Percentiles rank a stretch among this genome's conserved stretches.
Evolutionary conservation across 192 early-diverging fungal species (phyloP).

Genomic region (Backusella parvicylindrica): DNA sequence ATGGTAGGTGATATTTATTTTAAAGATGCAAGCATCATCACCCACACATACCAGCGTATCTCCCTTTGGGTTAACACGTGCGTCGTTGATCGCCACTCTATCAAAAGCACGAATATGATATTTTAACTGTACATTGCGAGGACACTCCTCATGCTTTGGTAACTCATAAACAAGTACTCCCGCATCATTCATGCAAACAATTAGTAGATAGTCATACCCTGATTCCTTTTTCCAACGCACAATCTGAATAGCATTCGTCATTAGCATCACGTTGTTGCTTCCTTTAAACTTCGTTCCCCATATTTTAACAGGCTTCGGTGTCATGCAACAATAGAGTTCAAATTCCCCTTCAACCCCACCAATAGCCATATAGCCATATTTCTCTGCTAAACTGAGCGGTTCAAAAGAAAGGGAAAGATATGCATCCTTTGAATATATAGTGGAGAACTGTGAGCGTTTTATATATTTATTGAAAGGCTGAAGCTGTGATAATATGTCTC

Average conservation of each 20-base stretch:
- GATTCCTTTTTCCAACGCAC: slow-evolving; percentile 16
- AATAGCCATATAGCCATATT: slow-evolving; percentile 45
- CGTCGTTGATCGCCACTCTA: slow-evolving; percentile 40
- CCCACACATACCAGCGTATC: slow-evolving; percentile 43
- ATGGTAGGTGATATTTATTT: neutral
- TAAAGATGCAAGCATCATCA: slow-evolving; percentile 27
- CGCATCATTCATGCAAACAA: slow-evolving; percentile 35
- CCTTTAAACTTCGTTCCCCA: slow-evolving; percentile 36
- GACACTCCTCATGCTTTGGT: slow-evolving; percentile 24
- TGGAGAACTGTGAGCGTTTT: slow-evolving; percentile 14
- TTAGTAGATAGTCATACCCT: slow-evolving; percentile 12
- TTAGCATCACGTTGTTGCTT: slow-evolving; percentile 19
- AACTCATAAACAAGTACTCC: slow-evolving; percentile 28
- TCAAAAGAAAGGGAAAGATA: slow-evolving; percentile 33
- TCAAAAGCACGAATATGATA: slow-evolving; percentile 26
- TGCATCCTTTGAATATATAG: neutral
- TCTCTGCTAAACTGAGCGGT: slow-evolving; percentile 42
- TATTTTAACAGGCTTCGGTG: slow-evolving; percentile 19
- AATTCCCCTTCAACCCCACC: slow-evolving; percentile 37
- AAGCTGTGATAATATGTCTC: neutral
- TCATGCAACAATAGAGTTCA: slow-evolving; percentile 41
- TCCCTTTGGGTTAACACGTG: slow-evolving; percentile 46
- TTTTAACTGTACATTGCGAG: neutral
- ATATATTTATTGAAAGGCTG: slow-evolving; percentile 26
- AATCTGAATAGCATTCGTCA: slow-evolving; percentile 31